Evolutionary conservation across 495 filamentous ascomycete genomes (phyloP).

Genomic region (Pseudotulostoma volvatum): DNA sequence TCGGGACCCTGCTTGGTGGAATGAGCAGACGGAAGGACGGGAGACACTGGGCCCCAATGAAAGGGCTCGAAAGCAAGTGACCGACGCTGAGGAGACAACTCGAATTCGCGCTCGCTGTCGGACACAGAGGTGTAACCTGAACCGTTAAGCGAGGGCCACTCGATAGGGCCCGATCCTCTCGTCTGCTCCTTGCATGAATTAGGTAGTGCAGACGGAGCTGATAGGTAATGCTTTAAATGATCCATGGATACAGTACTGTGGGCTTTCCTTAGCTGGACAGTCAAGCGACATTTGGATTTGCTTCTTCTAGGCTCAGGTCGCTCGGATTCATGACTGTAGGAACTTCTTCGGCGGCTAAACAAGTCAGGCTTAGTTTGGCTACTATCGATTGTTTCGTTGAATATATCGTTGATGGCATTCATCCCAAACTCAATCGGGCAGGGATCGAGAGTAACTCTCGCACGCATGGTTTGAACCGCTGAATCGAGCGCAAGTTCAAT

Average conservation of each 20-base stretch:
- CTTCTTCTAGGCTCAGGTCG: slow-evolving; percentile 8
- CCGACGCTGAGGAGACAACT: slow-evolving; percentile 2
- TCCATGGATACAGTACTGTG: slow-evolving; percentile 21
- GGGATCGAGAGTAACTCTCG: slow-evolving; percentile 64
- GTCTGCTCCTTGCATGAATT: too few species aligned
- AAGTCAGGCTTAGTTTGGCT: slow-evolving; percentile 11
- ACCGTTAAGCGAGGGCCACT: too few species aligned
- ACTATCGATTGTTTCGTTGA: slow-evolving; percentile 10
- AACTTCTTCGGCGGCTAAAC: slow-evolving; percentile 16
- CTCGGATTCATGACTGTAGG: slow-evolving; percentile 20
- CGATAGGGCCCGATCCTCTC: too few species aligned
- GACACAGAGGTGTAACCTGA: slow-evolving; percentile 9
- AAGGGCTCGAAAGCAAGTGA: not conserved
- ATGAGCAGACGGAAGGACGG: not conserved
- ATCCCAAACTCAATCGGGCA: slow-evolving; percentile 44
- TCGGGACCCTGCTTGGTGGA: not conserved
- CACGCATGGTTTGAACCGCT: slow-evolving; percentile 60
- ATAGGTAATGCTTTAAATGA: slow-evolving; percentile 9
- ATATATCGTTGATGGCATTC: slow-evolving; percentile 8
- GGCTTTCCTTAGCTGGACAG: slow-evolving; percentile 14
- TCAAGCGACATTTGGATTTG: slow-evolving; percentile 6
- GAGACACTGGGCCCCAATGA: slow-evolving; percentile 10
- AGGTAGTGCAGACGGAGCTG: slow-evolving; percentile 3
- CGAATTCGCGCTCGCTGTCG: slow-evolving; percentile 13
- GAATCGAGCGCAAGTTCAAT: slow-evolving; percentile 77